A percentile compares a stretch with the other conserved stretches of the same genome.
Conservation (phyloP, 2,329 filamentous ascomycete genomes). For the Fusarium cyanostomum region DNA sequence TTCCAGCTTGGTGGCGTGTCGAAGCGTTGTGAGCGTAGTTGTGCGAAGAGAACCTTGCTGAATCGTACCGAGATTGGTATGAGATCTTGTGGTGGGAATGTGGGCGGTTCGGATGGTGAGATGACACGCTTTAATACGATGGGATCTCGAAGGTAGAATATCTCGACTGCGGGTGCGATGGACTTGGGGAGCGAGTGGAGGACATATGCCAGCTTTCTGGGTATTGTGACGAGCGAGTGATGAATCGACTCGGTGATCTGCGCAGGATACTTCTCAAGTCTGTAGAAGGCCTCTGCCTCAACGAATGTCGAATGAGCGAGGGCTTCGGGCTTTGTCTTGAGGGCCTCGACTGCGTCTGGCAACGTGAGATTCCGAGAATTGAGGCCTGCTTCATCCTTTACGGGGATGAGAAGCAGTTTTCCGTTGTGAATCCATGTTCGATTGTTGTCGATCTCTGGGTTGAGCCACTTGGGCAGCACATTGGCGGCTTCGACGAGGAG, state of each 20-base stretch:
- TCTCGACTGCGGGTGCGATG: slow-evolving; percentile 85
- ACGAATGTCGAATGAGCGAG: slow-evolving; percentile 78
- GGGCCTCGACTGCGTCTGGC: slow-evolving; percentile 68
- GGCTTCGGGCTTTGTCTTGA: slow-evolving; percentile 64
- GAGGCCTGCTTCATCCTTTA: slow-evolving; percentile 47
- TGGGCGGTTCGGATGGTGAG: slow-evolving; percentile 61
- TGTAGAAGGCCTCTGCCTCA: slow-evolving; percentile 90
- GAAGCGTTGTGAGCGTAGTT: slow-evolving; percentile 88
- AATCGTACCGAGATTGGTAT: slow-evolving; percentile 83
- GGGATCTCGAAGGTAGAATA: slow-evolving; percentile 91
- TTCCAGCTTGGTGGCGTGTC: slow-evolving; percentile 67
- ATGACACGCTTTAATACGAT: slow-evolving; percentile 76
- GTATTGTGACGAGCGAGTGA: slow-evolving; percentile 75
- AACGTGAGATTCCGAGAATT: slow-evolving; percentile 65
- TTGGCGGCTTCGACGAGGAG: slow-evolving; percentile 93
- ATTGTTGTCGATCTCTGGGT: slow-evolving; percentile 87
- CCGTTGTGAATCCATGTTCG: slow-evolving; percentile 89
- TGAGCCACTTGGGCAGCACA: slow-evolving; percentile 87
- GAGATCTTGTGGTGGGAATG: slow-evolving; percentile 80
- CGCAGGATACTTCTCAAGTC: slow-evolving; percentile 82
- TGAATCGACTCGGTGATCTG: slow-evolving; percentile 82
- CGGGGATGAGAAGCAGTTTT: slow-evolving; percentile 77
- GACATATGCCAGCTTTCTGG: slow-evolving; percentile 82
- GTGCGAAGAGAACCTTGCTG: slow-evolving; percentile 89
- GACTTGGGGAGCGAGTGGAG: slow-evolving; percentile 78